Evolutionary conservation across 345 rosid species (phyloP).

Genomic region (Bretschneidera sinensis): DNA sequence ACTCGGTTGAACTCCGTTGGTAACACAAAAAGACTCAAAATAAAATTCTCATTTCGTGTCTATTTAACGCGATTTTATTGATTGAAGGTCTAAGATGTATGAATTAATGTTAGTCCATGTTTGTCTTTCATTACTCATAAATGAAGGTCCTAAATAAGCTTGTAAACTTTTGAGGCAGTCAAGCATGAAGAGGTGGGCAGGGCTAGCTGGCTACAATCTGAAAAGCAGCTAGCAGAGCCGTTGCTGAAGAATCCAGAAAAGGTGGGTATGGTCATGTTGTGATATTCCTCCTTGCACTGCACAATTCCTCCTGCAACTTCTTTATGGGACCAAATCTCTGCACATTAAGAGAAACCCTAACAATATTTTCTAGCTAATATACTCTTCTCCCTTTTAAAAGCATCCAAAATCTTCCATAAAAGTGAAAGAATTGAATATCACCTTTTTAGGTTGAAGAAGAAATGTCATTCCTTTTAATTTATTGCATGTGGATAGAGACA

Average conservation of each 20-base stretch:
- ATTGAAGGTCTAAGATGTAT: no score
- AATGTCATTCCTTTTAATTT: conserved; percentile 32
- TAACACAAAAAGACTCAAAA: no score
- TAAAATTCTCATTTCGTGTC: no score
- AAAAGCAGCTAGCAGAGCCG: conserved; percentile 8
- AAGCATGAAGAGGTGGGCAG: no score
- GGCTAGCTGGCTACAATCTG: conserved; percentile 1
- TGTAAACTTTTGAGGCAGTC: no score
- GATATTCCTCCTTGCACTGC: conserved; percentile 48
- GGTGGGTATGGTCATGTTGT: conserved; percentile 36
- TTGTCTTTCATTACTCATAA: no score
- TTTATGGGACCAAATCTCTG: conserved; percentile 54
- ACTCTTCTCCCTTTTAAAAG: conserved; percentile 21
- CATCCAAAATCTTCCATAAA: conserved; percentile 43
- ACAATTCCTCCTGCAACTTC: conserved; percentile 44
- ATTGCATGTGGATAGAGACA: conserved; percentile 40
- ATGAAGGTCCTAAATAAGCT: no score
- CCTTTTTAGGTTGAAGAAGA: conserved; percentile 47
- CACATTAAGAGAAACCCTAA: conserved; percentile 16
- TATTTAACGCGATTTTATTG: no score
- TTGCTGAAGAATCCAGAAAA: conserved; percentile 34
- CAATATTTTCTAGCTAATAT: neutral
- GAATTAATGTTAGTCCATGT: no score
- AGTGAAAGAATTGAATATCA: conserved; percentile 44
- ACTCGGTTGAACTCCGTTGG: no score